Conservation (phyloP, 768 basidiomycete species). For the Suillus alpinus region DNA sequence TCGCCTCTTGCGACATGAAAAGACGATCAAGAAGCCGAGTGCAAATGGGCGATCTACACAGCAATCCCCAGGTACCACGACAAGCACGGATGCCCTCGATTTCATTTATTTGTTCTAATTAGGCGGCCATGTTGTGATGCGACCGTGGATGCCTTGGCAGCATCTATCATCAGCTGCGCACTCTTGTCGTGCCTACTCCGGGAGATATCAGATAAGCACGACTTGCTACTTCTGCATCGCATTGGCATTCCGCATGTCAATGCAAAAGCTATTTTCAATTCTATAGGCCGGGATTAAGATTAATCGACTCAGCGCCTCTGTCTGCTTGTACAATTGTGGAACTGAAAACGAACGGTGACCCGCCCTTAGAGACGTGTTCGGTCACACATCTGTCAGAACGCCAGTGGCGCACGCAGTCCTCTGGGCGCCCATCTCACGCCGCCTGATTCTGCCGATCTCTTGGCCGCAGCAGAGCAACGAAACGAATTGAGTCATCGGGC, state of each 20-base stretch:
- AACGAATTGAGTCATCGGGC: background rate
- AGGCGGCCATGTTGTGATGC: too few species aligned
- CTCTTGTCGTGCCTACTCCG: background rate
- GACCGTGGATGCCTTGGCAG: background rate
- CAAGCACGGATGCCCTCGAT: background rate
- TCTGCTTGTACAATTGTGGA: background rate
- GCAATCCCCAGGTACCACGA: background rate
- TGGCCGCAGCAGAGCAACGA: background rate
- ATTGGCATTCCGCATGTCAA: background rate
- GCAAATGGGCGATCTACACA: background rate
- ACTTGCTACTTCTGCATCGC: background rate
- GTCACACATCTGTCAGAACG: slow-evolving; percentile 1
- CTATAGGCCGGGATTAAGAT: background rate
- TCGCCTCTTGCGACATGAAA: background rate
- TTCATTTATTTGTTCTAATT: background rate
- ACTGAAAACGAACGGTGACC: background rate
- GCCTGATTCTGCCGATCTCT: background rate
- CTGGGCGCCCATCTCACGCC: background rate
- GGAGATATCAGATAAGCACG: background rate
- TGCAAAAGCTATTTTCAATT: background rate
- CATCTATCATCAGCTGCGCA: background rate
- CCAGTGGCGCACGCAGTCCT: background rate
- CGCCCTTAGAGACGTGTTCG: background rate
- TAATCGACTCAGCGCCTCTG: background rate
- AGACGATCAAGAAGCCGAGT: background rate